Conservation (phyloP, 2,329 filamentous ascomycete species). For the Cadophora sp. region DNA sequence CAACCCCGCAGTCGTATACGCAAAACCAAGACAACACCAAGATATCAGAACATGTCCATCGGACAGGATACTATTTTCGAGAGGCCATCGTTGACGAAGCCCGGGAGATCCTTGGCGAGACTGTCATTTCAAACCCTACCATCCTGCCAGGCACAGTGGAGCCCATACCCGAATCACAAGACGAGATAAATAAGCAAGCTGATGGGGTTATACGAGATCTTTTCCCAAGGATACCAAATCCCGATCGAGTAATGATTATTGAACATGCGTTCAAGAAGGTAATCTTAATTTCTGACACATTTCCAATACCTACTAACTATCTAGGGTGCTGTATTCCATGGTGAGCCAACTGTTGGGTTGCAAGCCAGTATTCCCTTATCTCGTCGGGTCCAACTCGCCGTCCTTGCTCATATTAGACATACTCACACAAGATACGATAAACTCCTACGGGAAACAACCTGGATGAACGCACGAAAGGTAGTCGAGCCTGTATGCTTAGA, state of each 20-base stretch:
- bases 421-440: slow-evolving; percentile 71
- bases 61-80: slow-evolving; percentile 66
- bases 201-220: slow-evolving; percentile 68
- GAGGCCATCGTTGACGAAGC: slow-evolving; percentile 66
- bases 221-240: slow-evolving; percentile 70
- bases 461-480: slow-evolving; percentile 65
- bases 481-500: slow-evolving; percentile 68
- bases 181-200: slow-evolving; percentile 67
- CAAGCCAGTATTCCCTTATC: slow-evolving; percentile 62
- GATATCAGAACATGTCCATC: slow-evolving; percentile 58
- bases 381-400: slow-evolving; percentile 68
- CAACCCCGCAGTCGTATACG: slow-evolving; percentile 8
- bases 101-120: slow-evolving; percentile 42
- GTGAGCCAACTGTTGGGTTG: slow-evolving; percentile 64
- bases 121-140: slow-evolving; percentile 40
- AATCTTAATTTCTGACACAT: slow-evolving; percentile 40
- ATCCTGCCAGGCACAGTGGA: slow-evolving; percentile 53
- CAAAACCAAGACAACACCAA: slow-evolving; percentile 42
- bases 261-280: slow-evolving; percentile 69
- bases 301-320: slow-evolving; percentile 20
- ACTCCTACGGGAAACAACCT: slow-evolving; percentile 63
- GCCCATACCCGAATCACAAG: slow-evolving; percentile 64
- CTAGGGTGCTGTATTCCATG: slow-evolving; percentile 59
- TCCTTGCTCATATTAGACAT: slow-evolving; percentile 71
- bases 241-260: slow-evolving; percentile 67